Evolutionary conservation across 2,329 filamentous ascomycete species (phyloP), one percentile per base, ranked within the genome.

Genomic region (Pseudogymnoascus sp.): DNA sequence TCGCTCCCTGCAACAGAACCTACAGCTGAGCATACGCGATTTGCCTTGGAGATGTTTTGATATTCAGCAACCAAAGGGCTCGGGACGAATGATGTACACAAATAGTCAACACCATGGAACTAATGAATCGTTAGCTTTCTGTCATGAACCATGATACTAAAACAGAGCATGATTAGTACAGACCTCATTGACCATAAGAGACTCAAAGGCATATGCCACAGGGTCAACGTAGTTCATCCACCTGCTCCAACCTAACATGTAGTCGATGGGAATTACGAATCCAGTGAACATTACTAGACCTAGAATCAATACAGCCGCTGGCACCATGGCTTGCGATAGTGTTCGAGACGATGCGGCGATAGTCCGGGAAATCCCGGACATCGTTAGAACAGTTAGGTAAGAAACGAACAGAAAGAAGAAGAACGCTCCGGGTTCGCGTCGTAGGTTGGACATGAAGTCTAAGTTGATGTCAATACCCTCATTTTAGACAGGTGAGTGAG

Each of bases 351-450:
- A 78, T 0, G 89, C 88, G 19, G 83, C 91, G 66, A 96, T 90
- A 7, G 86, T 88, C 63, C 91, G 85, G 83, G 95, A 96, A 66
- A 93, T 82, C 87, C 92, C 93, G 89, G 59, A 61, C 90, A 93
- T 93, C 68, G 83, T 82, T 7, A 59, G 17, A 59, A 59, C 50
- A 35, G 50, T 59, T 11, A 59, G 17, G 50, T 31, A 59, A 13
- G 26, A 31, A 35, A 59, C 17, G 50, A 59, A 35, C 50, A 59
- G 50, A 82, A 90, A 96, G 78, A 91, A 89, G 81, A 96, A 96
- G 80, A 93, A 96, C 0, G 86, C 77, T 1, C 88, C 89, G 0
- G 89, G 78, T 67, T 88, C 86, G 78, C 40, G 40, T 44, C 40
- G 96, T 38, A 96, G 78, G 65, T 91, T 88, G 0, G 89, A 88